Evolutionary conservation across 331 rosid species (phyloP).

Genomic region (Saraca asoca): DNA sequence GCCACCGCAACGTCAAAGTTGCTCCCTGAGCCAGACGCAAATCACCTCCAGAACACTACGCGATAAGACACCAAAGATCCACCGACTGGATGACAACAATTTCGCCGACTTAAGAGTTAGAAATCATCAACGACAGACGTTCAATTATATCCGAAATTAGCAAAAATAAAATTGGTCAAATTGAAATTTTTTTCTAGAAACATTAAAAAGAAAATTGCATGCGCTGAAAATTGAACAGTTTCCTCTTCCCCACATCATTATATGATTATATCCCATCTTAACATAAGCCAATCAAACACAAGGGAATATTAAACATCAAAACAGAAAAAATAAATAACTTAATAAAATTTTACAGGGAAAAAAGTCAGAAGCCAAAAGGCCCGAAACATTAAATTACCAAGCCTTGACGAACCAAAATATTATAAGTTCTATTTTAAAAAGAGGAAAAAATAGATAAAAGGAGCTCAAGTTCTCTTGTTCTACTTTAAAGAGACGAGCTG

Average conservation of each 20-base stretch:
- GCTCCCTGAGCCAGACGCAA: conserved; percentile 28
- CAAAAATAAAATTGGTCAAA: conserved; percentile 39
- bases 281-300: conserved; percentile 32
- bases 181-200: conserved; percentile 30
- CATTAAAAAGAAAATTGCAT: conserved; percentile 46
- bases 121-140: background rate
- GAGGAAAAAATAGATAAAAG: background rate
- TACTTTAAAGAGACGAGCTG: background rate
- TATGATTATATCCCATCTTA: conserved; percentile 11
- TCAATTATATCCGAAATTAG: conserved; percentile 23
- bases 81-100: background rate
- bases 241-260: conserved; percentile 44
- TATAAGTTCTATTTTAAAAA: conserved; percentile 14
- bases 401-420: conserved; percentile 13
- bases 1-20: too few relatives aligned
- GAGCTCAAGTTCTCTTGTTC: background rate
- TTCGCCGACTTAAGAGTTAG: background rate
- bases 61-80: conserved; percentile 1
- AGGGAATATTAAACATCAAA: background rate
- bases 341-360: conserved; percentile 21
- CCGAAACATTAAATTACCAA: conserved; percentile 6
- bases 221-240: conserved; percentile 53
- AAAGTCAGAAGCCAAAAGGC: background rate
- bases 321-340: background rate
- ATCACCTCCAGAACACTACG: conserved; percentile 28